Evolutionary conservation across 768 basidiomycete species (phyloP), one percentile per base, ranked within the genome.

Genomic region (Boletellus emodensis): DNA sequence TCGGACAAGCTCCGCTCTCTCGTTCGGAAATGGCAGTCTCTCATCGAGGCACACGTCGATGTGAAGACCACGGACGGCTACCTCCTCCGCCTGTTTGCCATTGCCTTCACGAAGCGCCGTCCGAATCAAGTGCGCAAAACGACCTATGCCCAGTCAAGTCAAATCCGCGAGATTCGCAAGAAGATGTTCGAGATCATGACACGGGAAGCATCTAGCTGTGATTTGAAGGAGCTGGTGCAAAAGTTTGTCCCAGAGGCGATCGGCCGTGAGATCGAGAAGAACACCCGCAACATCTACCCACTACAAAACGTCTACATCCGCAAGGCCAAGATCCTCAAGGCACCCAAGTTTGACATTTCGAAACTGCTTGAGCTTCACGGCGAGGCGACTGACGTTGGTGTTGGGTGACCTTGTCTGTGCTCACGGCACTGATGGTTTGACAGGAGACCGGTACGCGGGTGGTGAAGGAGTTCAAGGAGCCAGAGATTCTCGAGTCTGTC

Each of bases 121-220:
- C 92, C 86, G 64, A 80, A 86, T 63, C 96, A 99, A 75, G 96
- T 99, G 63, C 90, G 87, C 75, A 98, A 98, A 81, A 99, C 96
- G 49, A 98, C 96, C 32, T 99, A 99, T 71, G 96, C 96, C 40
- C 90, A 98, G 74, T 79, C 93, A 22, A 78, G 84, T 64, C 96
- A 99, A 75, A 84, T 98, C 62, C 84, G 91, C 59, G 95, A 96
- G 80, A 98, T 99, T 71, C 81, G 96, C 71, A 90, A 90, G 72
- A 98, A 98, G 83, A 99, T 99, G 96, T 92, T 97, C 63, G 96
- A 94, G 78, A 93, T 95, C 71, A 94, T 94, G 85, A 94, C 84
- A 50, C 84, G 94, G 57, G 96, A 99, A 75, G 90, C 94, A 44
- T 81, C 90, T 51, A 91, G 85, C 64, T 93, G 90, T 68, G 96